Base-by-base conservation (phyloP, 768 basidiomycete genomes). In the Tricholoma sp. region DNA sequence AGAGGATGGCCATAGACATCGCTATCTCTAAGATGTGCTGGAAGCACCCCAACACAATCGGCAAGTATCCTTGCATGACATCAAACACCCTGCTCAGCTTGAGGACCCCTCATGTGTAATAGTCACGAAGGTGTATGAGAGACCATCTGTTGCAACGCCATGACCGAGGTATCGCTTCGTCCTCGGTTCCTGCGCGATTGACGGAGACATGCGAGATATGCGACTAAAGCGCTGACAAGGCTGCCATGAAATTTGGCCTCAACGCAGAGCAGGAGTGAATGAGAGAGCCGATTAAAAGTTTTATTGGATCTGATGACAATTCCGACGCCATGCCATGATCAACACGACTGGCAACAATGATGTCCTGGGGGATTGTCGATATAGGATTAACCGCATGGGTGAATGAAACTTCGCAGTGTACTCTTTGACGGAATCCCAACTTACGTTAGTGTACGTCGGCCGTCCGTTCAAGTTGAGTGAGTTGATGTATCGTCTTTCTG, bases 331-430 rank as follows among this genome's bases (percentile, higher is more conserved):
- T 57, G 52, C n/a, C n/a, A n/a, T n/a, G n/a, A 54, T 57, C 57
- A 54, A 57, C 52, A 45, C 57, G 53, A 39, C 57, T 53, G 18
- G 18, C 36, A 24, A 57, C 57, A 42, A 54, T 11, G 32, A 48
- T 44, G 33, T 28, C 28, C 12, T 47, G 24, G 5, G 29, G 17
- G 15, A 29, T 32, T 24, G 20, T 31, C 18, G 57, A 17, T 45
- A 10, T 29, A 54, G 53, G 42, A 50, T 39, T 52, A n/a, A 61
- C 50, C 28, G 31, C 39, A 44, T 63, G 61, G 20, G 31, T 55
- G 57, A 63, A 61, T 9, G 61, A 55, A 42, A 63, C 60, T 53
- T 63, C 49, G 57, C 60, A 53, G 47, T 58, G 50, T 31, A 63
- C 53, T 54, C n/a, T n/a, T 55, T 56, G 57, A 65, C 24, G 60